Percentiles rank a stretch among this genome's conserved stretches.
These are phyloP conservation scores for Orbilia blumenaviensis DNA, from an alignment of 2,329 filamentous ascomycete genomes.

Conservation along the genomic window DNA sequence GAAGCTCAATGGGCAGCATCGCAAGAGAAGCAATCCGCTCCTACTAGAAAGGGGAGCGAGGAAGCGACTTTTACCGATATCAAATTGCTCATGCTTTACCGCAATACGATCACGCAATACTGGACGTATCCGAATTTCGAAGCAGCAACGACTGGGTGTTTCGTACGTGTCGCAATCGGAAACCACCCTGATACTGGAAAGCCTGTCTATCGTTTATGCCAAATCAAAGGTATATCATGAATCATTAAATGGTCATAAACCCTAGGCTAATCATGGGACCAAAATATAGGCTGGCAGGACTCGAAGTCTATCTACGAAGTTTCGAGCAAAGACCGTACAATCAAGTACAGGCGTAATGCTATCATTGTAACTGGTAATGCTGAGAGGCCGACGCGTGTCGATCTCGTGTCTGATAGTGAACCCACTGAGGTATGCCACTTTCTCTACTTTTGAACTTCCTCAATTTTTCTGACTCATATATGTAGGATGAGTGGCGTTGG, in stretches of 20 bases:
- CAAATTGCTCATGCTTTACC: conserved; percentile 74
- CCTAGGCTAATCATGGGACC: background rate
- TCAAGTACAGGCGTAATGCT: conserved; percentile 46
- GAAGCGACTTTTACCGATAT: conserved; percentile 46
- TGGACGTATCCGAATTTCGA: conserved; percentile 95
- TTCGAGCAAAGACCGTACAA: conserved; percentile 22
- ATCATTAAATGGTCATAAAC: conserved; percentile 38
- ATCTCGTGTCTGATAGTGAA: conserved; percentile 83
- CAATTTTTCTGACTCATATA: conserved; percentile 24
- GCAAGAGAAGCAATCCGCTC: conserved; percentile 34
- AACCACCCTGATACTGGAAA: conserved; percentile 74
- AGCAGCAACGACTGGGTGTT: conserved; percentile 77
- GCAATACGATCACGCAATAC: conserved; percentile 85
- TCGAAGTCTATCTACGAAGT: conserved; percentile 30
- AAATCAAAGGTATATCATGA: conserved; percentile 76
- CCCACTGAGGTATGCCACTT: conserved; percentile 76
- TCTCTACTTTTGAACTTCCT: background rate
- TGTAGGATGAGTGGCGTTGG: conserved; percentile 79
- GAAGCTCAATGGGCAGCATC: conserved; percentile 31
- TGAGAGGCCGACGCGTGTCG: conserved; percentile 70
- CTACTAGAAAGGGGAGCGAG: conserved; percentile 51
- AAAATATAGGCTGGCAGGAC: conserved; percentile 42
- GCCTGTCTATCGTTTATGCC: conserved; percentile 84
- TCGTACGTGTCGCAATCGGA: conserved; percentile 83
- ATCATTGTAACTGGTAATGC: conserved; percentile 38